A percentile compares a stretch with the other conserved stretches of the same genome.
These are phyloP conservation scores for Ceraceosorus bombacis DNA, from an alignment of 1,284 basidiomycete genomes.

Conservation along the genomic window DNA sequence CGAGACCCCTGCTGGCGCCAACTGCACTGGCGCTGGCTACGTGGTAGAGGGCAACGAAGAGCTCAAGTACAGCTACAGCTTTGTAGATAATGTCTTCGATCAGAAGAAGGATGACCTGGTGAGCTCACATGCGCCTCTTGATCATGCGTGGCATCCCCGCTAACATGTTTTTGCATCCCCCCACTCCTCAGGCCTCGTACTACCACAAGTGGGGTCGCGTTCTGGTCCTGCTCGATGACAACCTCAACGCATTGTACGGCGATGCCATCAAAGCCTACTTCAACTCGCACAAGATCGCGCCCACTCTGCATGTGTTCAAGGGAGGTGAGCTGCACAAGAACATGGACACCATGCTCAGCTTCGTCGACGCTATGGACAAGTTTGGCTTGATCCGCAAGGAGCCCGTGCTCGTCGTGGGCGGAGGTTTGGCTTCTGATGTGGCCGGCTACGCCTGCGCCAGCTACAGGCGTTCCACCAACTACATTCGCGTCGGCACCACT, in stretches of 20 bases:
- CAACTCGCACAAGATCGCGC: slow-evolving; percentile 48
- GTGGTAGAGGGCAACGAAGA: slow-evolving; percentile 34
- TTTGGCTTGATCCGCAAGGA: slow-evolving; percentile 53
- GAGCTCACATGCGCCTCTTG: too few relatives aligned
- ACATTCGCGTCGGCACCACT: slow-evolving; percentile 52
- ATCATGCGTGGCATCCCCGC: too few relatives aligned
- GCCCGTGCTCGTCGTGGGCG: slow-evolving; percentile 52
- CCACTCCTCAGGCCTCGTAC: slow-evolving; percentile 22
- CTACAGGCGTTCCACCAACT: slow-evolving; percentile 52
- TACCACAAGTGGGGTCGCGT: slow-evolving; percentile 52
- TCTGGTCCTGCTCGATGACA: slow-evolving; percentile 51
- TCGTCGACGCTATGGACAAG: slow-evolving; percentile 52
- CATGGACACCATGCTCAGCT: slow-evolving; percentile 51
- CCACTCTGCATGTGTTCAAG: slow-evolving; percentile 52
- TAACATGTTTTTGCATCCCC: too few relatives aligned
- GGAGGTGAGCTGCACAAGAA: slow-evolving; percentile 53
- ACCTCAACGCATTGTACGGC: slow-evolving; percentile 45
- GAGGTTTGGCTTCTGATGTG: slow-evolving; percentile 50
- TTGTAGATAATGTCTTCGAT: slow-evolving; percentile 51
- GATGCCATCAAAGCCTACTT: slow-evolving; percentile 46
- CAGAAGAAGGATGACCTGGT: slow-evolving; percentile 49
- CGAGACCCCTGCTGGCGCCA: slow-evolving; percentile 33
- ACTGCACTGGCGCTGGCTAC: slow-evolving; percentile 36
- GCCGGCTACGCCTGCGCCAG: slow-evolving; percentile 52
- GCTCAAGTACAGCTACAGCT: slow-evolving; percentile 48